These are phyloP conservation scores for Mimosa pudica DNA, from an alignment of 306 rosid species.

Conservation along the genomic window DNA sequence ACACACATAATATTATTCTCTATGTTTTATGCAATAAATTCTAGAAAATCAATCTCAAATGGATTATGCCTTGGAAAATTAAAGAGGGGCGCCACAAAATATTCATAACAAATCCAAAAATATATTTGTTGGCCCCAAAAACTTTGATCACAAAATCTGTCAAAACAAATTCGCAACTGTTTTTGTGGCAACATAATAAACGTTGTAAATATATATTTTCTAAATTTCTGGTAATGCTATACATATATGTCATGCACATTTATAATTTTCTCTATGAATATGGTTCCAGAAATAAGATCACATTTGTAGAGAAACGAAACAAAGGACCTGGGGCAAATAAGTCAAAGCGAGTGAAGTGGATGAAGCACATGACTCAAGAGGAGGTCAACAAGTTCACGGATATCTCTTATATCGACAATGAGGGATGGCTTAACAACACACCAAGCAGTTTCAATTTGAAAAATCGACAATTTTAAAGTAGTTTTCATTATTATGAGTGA, in stretches of 20 bases:
- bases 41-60: not conserved
- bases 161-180: too few species aligned
- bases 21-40: too few species aligned
- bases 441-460: not conserved
- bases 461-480: not conserved
- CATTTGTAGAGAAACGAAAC: constrained; percentile 30
- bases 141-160: too few species aligned
- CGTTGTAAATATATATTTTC: too few species aligned
- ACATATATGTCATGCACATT: too few species aligned
- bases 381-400: not conserved
- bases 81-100: too few species aligned
- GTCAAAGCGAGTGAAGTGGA: constrained; percentile 40
- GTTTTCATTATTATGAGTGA: not conserved
- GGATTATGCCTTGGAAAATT: too few species aligned
- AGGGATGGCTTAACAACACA: constrained; percentile 35
- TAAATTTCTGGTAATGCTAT: too few species aligned
- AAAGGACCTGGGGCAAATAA: constrained; percentile 39
- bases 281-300: constrained; percentile 26
- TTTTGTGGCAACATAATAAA: too few species aligned
- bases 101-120: too few species aligned
- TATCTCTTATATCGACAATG: constrained; percentile 32
- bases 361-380: not conserved
- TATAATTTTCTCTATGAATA: not conserved
- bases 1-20: too few species aligned
- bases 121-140: too few species aligned